Evolutionary conservation across 2,329 filamentous ascomycete genomes (phyloP), one percentile per base, ranked within the genome.

Genomic region (Epichloe festucae): DNA sequence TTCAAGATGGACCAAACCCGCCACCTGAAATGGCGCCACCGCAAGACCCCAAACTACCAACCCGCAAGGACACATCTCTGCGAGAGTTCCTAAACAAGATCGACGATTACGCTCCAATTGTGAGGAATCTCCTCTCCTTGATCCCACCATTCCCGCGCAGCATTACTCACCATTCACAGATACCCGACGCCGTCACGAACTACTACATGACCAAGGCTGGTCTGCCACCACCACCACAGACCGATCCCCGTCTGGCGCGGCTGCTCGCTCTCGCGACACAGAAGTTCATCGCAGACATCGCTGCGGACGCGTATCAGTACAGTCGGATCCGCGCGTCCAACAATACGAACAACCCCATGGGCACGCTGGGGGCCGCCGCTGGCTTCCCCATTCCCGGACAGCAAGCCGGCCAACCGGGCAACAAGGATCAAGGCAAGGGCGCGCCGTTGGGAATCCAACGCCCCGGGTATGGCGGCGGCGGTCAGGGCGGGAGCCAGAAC

Each of bases 161-260:
- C 3, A 23, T n/a, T 15, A 49, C 42, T 42, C n/a, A 42, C 23
- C 12, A 42, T 4, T 31, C 23, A 15, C 60, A 95, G 88, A 97
- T 98, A 60, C 93, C 93, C 45, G 93, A 98, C 65, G 93, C 93
- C 19, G 93, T 98, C 21, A 97, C 90, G 56, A 85, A 95, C 67
- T 96, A 97, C 76, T 98, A 98, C 72, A 87, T 98, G 73, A 95
- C 91, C 39, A 86, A 94, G 60, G 89, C 91, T 58, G 93, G 93
- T 50, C 87, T 98, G 4, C 90, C 93, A 36, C 91, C 91, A 1
- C 89, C 91, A 41, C 90, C 89, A 0, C 85, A 93, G 61, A 95
- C 89, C 49, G 89, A 95, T 62, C 85, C 85, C 19, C 88, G 90
- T 53, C 85, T 98, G 31, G 89, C 91, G 21, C 89, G 91, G 46